These are phyloP conservation scores for Podospora conica DNA, from an alignment of 495 filamentous ascomycete genomes.

Conservation along the genomic window DNA sequence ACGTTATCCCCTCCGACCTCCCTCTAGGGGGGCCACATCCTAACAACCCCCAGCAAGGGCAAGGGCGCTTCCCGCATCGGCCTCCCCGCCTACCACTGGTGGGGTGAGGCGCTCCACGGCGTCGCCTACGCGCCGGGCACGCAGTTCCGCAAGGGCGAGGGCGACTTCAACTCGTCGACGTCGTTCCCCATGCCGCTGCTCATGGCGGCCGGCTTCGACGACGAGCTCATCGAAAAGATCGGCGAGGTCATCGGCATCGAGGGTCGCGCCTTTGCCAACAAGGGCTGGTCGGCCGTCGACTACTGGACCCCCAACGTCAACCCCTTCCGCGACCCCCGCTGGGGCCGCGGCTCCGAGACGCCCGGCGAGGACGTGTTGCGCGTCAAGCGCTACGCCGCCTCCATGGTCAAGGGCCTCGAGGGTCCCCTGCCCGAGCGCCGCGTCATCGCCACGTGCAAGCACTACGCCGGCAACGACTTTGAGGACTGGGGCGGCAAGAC, in stretches of 20 bases:
- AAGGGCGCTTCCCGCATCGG: conserved; percentile 36
- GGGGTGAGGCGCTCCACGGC: conserved; percentile 48
- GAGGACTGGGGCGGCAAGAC: conserved; percentile 41
- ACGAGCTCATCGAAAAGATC: conserved; percentile 36
- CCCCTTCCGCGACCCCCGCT: conserved; percentile 47
- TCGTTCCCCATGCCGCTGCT: conserved; percentile 44
- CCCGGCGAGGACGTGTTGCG: conserved; percentile 38
- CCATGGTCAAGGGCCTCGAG: conserved; percentile 31
- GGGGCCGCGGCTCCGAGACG: conserved; percentile 33
- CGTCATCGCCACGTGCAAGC: conserved; percentile 35
- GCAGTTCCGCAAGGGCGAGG: conserved; percentile 20
- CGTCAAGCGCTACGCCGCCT: conserved; percentile 35
- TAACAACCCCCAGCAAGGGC: conserved; percentile 25
- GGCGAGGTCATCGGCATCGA: conserved; percentile 50
- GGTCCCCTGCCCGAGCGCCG: conserved; percentile 13
- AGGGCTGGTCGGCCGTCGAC: conserved; percentile 50
- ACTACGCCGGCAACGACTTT: conserved; percentile 49
- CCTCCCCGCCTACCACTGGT: conserved; percentile 43
- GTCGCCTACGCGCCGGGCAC: conserved; percentile 37
- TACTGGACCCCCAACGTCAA: conserved; percentile 68
- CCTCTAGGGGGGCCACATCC: neutral
- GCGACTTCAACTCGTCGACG: conserved; percentile 41
- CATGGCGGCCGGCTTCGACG: conserved; percentile 42
- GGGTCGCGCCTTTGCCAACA: conserved; percentile 60
- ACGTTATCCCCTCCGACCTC: neutral